phyloP scores from a whole-genome alignment of 306 rosid species.

The Ormosia semicastrata region DNA sequence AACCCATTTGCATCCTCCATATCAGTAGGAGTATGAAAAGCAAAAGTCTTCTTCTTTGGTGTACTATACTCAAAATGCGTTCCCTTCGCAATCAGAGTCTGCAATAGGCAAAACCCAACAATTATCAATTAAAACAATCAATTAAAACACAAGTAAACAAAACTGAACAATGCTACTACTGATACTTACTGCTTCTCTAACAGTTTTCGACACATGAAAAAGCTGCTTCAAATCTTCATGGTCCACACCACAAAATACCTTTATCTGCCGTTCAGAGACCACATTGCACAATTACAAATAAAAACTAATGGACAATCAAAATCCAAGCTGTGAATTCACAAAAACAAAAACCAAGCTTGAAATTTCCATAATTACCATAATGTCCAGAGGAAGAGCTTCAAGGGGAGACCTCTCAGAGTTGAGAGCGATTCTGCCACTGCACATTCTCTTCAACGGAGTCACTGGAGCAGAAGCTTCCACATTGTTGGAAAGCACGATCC shows the following conservation, averaged over 20 bases:
- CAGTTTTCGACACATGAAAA: slow-evolving; percentile 52
- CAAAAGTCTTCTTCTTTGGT: slow-evolving; percentile 45
- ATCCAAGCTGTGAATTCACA: not conserved
- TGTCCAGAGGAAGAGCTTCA: slow-evolving; percentile 67
- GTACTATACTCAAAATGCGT: slow-evolving; percentile 66
- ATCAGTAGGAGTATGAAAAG: slow-evolving; percentile 32
- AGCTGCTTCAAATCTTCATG: slow-evolving; percentile 79
- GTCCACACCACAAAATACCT: slow-evolving; percentile 61
- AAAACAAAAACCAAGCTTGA: not conserved
- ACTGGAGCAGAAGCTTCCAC: slow-evolving; percentile 18
- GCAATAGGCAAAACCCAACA: slow-evolving; percentile 18
- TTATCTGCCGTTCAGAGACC: slow-evolving; percentile 43
- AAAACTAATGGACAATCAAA: not conserved
- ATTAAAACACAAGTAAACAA: not conserved
- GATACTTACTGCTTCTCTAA: slow-evolving; percentile 61
- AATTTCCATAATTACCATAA: slow-evolving; percentile 53
- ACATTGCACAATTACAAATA: not conserved
- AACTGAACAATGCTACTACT: not conserved
- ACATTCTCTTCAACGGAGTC: slow-evolving; percentile 49
- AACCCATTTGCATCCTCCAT: slow-evolving; percentile 17
- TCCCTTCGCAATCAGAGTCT: slow-evolving; percentile 56
- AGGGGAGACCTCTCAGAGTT: slow-evolving; percentile 38
- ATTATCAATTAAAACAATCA: not conserved
- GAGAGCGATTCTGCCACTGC: slow-evolving; percentile 20
- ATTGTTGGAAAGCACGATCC: slow-evolving; percentile 42